phyloP scores from a whole-genome alignment of 306 rosid species.

The Begonia masoniana region DNA sequence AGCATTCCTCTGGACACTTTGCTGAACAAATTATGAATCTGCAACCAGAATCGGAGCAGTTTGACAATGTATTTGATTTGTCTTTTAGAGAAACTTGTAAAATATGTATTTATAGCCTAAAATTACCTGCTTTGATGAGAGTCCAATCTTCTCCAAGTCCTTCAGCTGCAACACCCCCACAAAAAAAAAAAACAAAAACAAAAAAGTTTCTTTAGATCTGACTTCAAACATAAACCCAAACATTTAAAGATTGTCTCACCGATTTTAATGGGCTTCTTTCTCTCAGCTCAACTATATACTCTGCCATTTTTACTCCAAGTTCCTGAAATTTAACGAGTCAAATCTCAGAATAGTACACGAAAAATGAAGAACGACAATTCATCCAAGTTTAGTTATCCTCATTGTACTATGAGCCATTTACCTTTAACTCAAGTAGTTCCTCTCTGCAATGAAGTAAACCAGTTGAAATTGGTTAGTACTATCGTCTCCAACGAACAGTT shows the following conservation, averaged over 20 bases:
- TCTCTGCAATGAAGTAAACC: neutral
- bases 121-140: conserved; percentile 79
- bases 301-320: conserved; percentile 74
- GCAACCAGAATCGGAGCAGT: neutral
- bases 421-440: neutral
- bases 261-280: conserved; percentile 69
- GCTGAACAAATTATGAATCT: conserved; percentile 57
- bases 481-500: too few relatives aligned
- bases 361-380: neutral
- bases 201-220: neutral
- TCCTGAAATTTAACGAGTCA: conserved; percentile 31
- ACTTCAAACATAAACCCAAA: neutral
- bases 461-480: too few relatives aligned
- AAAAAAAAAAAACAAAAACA: neutral
- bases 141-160: conserved; percentile 88
- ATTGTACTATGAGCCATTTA: neutral
- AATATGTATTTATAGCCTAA: neutral
- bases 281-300: conserved; percentile 69
- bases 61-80: too few relatives aligned
- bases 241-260: conserved; percentile 29
- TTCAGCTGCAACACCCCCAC: conserved; percentile 35
- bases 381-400: too few relatives aligned
- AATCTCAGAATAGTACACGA: neutral
- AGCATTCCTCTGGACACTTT: conserved; percentile 54
- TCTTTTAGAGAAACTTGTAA: neutral